Conservation (phyloP, 768 basidiomycete species). For the Podaxis rugospora region DNA sequence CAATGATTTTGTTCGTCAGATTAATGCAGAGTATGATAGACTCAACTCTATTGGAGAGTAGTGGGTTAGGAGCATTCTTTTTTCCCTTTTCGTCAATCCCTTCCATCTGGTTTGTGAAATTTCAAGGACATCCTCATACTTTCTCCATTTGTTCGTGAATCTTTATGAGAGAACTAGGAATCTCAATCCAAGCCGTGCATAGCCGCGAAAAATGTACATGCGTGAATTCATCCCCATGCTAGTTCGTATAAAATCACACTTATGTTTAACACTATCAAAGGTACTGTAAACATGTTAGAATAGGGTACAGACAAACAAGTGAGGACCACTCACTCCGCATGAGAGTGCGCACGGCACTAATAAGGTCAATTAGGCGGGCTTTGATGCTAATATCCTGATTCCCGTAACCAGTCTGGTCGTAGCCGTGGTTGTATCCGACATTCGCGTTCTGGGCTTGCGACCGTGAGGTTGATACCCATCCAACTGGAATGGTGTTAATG, state of each 20-base stretch:
- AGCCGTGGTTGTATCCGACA: slow-evolving; percentile 58
- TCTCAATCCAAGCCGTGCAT: background rate
- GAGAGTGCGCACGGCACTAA: slow-evolving; percentile 91
- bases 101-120: background rate
- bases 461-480: slow-evolving; percentile 72
- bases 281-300: slow-evolving; percentile 52
- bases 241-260: slow-evolving; percentile 86
- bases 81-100: background rate
- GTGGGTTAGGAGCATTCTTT: background rate
- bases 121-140: background rate
- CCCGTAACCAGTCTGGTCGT: slow-evolving; percentile 62
- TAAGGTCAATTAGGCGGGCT: slow-evolving; percentile 84
- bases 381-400: slow-evolving; percentile 70
- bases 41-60: slow-evolving; percentile 39
- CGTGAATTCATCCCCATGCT: slow-evolving; percentile 44
- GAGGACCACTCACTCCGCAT: slow-evolving; percentile 81
- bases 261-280: slow-evolving; percentile 84
- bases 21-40: slow-evolving; percentile 66
- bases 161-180: background rate
- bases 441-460: slow-evolving; percentile 52
- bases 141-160: background rate
- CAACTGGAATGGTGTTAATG: slow-evolving; percentile 48
- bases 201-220: background rate
- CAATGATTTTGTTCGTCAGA: slow-evolving; percentile 72
- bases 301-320: slow-evolving; percentile 11